These are phyloP conservation scores for Cercospora sp. DNA, from an alignment of 2,329 filamentous ascomycete species.

Conservation along the genomic window DNA sequence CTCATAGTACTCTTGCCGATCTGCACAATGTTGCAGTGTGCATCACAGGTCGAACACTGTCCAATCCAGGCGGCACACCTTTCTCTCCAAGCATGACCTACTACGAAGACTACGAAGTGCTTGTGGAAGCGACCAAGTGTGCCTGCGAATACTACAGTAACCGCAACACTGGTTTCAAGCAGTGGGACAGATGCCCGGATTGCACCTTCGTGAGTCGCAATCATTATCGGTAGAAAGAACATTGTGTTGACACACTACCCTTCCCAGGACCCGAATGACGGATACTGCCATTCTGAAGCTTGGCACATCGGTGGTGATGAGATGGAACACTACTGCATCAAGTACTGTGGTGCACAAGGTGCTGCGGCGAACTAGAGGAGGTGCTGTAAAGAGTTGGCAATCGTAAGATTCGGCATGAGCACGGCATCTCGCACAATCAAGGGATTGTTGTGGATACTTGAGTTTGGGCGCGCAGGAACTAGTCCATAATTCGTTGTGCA, in stretches of 20 bases:
- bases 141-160: slow-evolving; percentile 15
- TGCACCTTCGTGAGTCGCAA: slow-evolving; percentile 11
- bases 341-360: slow-evolving; percentile 18
- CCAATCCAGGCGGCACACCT: slow-evolving; percentile 1
- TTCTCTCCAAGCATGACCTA: slow-evolving; percentile 2
- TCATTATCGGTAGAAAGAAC: background rate
- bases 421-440: background rate
- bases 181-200: slow-evolving; percentile 16
- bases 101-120: slow-evolving; percentile 11
- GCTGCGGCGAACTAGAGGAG: slow-evolving; percentile 2
- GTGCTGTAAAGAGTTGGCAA: background rate
- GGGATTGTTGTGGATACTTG: too few species aligned
- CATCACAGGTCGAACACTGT: slow-evolving; percentile 1
- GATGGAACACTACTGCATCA: slow-evolving; percentile 17
- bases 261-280: background rate
- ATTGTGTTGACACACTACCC: background rate
- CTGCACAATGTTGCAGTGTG: slow-evolving; percentile 14
- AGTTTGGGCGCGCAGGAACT: too few species aligned
- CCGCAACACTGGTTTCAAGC: slow-evolving; percentile 14
- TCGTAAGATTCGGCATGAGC: background rate
- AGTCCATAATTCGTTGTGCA: too few species aligned
- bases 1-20: background rate
- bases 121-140: slow-evolving; percentile 3
- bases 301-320: slow-evolving; percentile 21
- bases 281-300: slow-evolving; percentile 1